phyloP scores from a whole-genome alignment of 345 rosid species.

The Physaria fendleri region DNA sequence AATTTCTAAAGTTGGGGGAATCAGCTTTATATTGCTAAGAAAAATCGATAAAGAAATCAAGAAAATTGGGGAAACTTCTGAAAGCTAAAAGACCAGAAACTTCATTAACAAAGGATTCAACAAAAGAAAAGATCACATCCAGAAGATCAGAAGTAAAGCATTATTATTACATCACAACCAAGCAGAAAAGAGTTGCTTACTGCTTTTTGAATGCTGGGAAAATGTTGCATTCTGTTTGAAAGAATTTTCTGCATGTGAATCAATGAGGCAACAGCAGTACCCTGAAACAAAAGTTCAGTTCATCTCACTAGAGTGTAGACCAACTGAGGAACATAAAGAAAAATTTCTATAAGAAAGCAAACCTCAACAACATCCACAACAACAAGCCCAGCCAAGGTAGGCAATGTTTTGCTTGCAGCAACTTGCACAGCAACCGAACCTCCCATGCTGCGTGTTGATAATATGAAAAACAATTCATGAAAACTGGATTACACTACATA shows the following conservation, averaged over 20 bases:
- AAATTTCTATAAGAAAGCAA: conserved; percentile 15
- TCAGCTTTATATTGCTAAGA: no score
- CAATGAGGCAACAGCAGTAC: conserved; percentile 91
- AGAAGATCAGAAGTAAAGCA: neutral
- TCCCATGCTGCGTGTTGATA: conserved; percentile 67
- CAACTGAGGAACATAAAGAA: neutral
- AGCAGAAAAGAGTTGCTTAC: conserved; percentile 31
- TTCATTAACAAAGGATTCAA: neutral
- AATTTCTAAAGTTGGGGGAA: no score
- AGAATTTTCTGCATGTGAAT: conserved; percentile 92
- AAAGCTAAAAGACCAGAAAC: neutral
- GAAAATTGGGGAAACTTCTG: neutral
- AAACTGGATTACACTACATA: neutral
- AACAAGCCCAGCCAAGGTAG: conserved; percentile 74
- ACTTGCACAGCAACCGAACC: conserved; percentile 94
- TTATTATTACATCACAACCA: neutral
- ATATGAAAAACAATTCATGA: neutral
- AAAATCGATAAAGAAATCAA: neutral
- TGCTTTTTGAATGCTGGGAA: conserved; percentile 78
- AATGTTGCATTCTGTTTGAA: conserved; percentile 81
- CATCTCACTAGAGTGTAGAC: conserved; percentile 15
- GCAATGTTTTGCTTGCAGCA: conserved; percentile 71
- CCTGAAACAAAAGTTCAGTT: conserved; percentile 42
- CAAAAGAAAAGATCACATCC: neutral
- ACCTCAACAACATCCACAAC: conserved; percentile 99